A percentile compares a stretch with the other conserved stretches of the same genome.
These are phyloP conservation scores for Blepharisma stoltei DNA, from an alignment of 73 alveolate species.

Conservation along the genomic window DNA sequence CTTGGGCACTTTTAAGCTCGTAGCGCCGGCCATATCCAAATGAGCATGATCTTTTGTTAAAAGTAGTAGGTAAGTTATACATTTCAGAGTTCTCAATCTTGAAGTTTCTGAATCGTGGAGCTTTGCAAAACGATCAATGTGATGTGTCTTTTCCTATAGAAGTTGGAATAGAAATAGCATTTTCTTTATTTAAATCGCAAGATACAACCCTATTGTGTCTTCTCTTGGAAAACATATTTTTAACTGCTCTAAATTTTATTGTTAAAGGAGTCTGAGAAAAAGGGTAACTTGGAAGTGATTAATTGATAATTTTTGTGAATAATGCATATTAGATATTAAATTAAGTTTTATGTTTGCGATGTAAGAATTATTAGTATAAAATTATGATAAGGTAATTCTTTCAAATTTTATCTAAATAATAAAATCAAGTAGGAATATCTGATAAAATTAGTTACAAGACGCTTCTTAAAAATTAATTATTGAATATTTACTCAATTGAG, in stretches of 20 bases:
- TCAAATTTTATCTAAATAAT: too few relatives aligned
- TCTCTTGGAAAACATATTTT: not conserved
- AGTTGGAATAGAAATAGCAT: not conserved
- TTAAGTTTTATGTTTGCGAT: not conserved
- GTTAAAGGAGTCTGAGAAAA: not conserved
- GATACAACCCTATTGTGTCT: not conserved
- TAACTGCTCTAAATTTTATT: not conserved
- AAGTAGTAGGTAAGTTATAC: not conserved
- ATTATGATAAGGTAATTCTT: too few relatives aligned
- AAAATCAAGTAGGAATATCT: too few relatives aligned
- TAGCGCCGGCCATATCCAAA: slow-evolving; percentile 4
- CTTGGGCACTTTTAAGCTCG: slow-evolving; percentile 7
- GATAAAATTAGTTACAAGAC: too few relatives aligned
- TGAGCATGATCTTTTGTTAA: slow-evolving; percentile 23
- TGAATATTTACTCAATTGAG: too few relatives aligned
- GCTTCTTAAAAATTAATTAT: too few relatives aligned
- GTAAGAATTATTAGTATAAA: not conserved
- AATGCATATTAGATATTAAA: not conserved
- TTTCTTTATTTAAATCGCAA: not conserved
- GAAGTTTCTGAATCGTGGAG: not conserved
- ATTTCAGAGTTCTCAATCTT: not conserved
- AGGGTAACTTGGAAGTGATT: not conserved
- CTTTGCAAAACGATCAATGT: not conserved
- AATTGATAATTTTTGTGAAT: not conserved
- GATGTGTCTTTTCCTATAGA: not conserved